These are phyloP conservation scores for Periconia sp. DNA, from an alignment of 2,329 filamentous ascomycete genomes.

Conservation along the genomic window DNA sequence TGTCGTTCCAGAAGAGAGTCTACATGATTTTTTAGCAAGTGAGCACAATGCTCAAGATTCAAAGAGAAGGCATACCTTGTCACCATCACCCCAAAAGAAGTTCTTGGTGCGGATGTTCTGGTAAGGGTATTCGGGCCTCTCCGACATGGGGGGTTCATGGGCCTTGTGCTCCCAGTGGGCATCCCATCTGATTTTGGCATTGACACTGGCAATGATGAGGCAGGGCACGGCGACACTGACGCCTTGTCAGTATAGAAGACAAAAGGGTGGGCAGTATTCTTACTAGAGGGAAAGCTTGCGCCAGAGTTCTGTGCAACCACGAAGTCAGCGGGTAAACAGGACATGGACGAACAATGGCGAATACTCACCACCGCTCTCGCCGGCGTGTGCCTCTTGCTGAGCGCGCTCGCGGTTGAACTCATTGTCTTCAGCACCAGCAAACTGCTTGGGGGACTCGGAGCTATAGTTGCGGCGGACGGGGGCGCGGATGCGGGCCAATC, in stretches of 20 bases:
- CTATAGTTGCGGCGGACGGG: constrained; percentile 71
- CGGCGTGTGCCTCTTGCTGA: constrained; percentile 89
- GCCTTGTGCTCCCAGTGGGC: constrained; percentile 97
- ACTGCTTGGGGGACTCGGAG: constrained; percentile 59
- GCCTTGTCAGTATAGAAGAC: constrained; percentile 17
- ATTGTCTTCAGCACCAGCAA: constrained; percentile 73
- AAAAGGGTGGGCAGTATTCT: constrained; percentile 41
- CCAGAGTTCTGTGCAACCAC: constrained; percentile 72
- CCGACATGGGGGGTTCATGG: constrained; percentile 84
- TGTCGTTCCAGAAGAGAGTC: constrained; percentile 78
- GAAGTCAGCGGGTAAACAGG: not conserved
- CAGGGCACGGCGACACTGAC: constrained; percentile 72
- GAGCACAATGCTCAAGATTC: not conserved
- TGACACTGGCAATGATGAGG: constrained; percentile 71
- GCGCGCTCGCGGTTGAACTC: constrained; percentile 90
- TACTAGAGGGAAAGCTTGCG: constrained; percentile 96
- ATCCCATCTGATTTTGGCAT: constrained; percentile 88
- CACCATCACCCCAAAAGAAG: constrained; percentile 91
- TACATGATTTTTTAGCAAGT: constrained; percentile 19
- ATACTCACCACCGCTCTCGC: constrained; percentile 73
- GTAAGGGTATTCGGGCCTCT: constrained; percentile 91
- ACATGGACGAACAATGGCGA: not conserved
- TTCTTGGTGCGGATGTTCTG: constrained; percentile 98
- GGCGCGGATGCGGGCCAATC: constrained; percentile 57
- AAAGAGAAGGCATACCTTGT: constrained; percentile 68